Conservation (phyloP, 495 filamentous ascomycete species). For the Xylaria bambusicola region DNA sequence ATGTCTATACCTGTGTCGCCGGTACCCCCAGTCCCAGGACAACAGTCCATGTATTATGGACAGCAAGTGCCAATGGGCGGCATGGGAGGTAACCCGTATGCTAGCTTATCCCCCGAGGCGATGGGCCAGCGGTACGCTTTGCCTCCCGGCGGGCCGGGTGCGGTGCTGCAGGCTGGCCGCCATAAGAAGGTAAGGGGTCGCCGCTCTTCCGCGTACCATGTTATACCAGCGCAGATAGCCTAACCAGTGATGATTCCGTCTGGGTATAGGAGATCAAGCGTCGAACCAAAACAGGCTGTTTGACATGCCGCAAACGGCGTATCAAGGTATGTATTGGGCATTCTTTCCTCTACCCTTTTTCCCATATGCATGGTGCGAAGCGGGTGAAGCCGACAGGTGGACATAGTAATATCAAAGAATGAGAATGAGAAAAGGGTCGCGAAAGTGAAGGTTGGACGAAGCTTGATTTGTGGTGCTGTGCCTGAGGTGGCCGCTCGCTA, state of each 20-base stretch:
- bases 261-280: slow-evolving; percentile 82
- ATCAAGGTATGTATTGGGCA: slow-evolving; percentile 81
- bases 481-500: slow-evolving; percentile 22
- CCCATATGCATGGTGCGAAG: slow-evolving; percentile 1
- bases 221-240: neutral
- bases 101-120: slow-evolving; percentile 45
- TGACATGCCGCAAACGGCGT: slow-evolving; percentile 94
- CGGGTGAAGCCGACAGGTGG: neutral
- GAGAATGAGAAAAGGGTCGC: slow-evolving; percentile 5
- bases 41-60: slow-evolving; percentile 39
- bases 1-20: slow-evolving; percentile 36
- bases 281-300: slow-evolving; percentile 94
- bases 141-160: slow-evolving; percentile 58
- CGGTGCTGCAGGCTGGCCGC: slow-evolving; percentile 73
- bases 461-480: slow-evolving; percentile 16
- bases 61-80: slow-evolving; percentile 36
- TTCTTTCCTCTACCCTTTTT: slow-evolving; percentile 16
- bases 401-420: slow-evolving; percentile 21
- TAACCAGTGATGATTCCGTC: slow-evolving; percentile 26
- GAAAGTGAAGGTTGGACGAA: slow-evolving; percentile 19
- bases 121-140: slow-evolving; percentile 41
- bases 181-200: slow-evolving; percentile 75
- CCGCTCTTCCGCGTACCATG: slow-evolving; percentile 13
- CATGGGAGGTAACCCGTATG: slow-evolving; percentile 47
- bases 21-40: slow-evolving; percentile 32